Conservation (phyloP, 495 filamentous ascomycete species). For the Penicillium crystallinum region DNA sequence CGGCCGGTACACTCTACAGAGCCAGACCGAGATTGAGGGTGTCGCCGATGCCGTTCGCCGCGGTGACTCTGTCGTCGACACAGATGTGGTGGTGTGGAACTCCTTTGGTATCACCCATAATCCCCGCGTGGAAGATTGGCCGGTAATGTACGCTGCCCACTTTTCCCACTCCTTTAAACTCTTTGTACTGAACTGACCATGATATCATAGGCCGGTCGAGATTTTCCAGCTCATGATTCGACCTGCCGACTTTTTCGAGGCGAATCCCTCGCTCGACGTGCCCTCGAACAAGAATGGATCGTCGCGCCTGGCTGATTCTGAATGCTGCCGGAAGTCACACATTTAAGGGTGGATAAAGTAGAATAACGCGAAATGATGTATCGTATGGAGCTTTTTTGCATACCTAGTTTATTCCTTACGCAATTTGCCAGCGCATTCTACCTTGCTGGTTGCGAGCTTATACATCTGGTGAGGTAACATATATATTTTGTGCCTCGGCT, state of each 20-base stretch:
- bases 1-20: constrained; percentile 86
- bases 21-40: constrained; percentile 53
- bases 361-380: background rate
- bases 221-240: constrained; percentile 64
- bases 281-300: constrained; percentile 52
- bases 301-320: constrained; percentile 42
- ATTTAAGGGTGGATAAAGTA: constrained; percentile 15
- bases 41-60: constrained; percentile 51
- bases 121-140: constrained; percentile 60
- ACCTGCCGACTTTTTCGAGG: constrained; percentile 70
- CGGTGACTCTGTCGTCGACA: constrained; percentile 48
- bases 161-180: background rate
- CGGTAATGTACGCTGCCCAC: constrained; percentile 52
- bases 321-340: constrained; percentile 33
- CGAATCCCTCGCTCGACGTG: constrained; percentile 71
- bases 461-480: no score
- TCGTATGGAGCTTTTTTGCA: no score
- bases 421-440: no score
- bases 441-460: no score
- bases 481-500: no score
- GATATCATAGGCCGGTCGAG: constrained; percentile 42
- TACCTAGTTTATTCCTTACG: no score
- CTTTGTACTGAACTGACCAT: constrained; percentile 3
- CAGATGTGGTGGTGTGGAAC: constrained; percentile 45
- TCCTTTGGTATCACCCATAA: constrained; percentile 63